phyloP scores from a whole-genome alignment of 164 flowering plant species.

The Brasenia schreberi region DNA sequence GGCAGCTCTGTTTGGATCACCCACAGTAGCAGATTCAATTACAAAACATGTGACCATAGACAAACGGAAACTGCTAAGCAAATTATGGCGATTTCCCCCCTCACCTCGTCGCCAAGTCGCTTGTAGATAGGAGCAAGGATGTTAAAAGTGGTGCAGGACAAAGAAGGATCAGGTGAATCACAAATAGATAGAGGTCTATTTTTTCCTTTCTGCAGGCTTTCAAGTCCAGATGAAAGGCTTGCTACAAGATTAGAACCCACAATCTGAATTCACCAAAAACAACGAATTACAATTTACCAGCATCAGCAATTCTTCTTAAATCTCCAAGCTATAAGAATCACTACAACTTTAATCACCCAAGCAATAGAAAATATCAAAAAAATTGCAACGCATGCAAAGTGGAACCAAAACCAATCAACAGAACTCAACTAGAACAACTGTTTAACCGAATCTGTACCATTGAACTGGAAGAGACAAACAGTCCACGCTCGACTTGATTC shows the following conservation, averaged over 20 bases:
- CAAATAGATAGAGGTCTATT: constrained; percentile 45
- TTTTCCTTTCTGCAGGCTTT: constrained; percentile 30
- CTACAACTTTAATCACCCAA: neutral
- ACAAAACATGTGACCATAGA: neutral
- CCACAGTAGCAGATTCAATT: constrained; percentile 3
- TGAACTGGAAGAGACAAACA: neutral
- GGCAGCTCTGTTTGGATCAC: constrained; percentile 41
- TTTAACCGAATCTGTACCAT: neutral
- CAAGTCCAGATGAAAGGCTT: constrained; percentile 14
- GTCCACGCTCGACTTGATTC: neutral
- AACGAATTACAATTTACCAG: neutral
- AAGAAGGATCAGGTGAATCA: constrained; percentile 54
- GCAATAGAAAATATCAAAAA: neutral
- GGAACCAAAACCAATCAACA: neutral
- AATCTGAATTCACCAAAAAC: constrained; percentile 3
- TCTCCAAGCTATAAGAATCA: neutral
- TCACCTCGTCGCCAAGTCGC: constrained; percentile 53
- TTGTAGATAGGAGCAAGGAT: constrained; percentile 95
- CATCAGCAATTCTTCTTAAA: neutral
- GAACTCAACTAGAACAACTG: neutral
- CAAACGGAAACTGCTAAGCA: neutral
- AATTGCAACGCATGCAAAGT: neutral
- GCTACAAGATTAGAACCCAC: constrained; percentile 13
- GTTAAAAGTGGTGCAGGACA: constrained; percentile 92
- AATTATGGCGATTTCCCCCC: neutral